Evolutionary conservation across 371 early-diverging fungal genomes (phyloP), one percentile per base, ranked within the genome.

Genomic region (Zopfochytrium polystomum): DNA sequence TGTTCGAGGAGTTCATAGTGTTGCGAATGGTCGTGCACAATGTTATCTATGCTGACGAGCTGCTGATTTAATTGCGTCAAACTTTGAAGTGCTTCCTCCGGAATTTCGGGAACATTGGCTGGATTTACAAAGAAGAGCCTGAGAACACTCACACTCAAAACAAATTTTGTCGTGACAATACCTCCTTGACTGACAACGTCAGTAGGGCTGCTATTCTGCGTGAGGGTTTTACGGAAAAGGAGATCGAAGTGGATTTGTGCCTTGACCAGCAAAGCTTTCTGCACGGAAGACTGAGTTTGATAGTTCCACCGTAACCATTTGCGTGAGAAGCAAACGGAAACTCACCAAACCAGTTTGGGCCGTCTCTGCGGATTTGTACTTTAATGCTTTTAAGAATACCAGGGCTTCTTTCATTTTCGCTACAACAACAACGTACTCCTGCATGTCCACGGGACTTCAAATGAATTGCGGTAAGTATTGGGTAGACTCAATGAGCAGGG

Each of bases 381-480:
- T 76, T 23, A 79, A 69, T 58, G 67, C 63, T 26, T 63, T 63
- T 50, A 88, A 69, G 61, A 75, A 79, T 5, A 70, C 67, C 46
- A 80, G 75, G n/a, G 86, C 85, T 25, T 82, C 78, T 55, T 81
- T 78, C 33, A 87, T 68, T 20, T 68, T 67, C 13, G 58, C 13
- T 1, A 67, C 65, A 45, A 60, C 49, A 23, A 30, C 48, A 20
- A 68, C 54, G 42, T 70, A 65, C 3, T 25, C 42, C 26, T 48
- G 49, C 5, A 68, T 46, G 46, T 55, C 61, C 0, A 52, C 60
- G n/a, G n/a, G n/a, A n/a, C n/a, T n/a, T n/a, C n/a, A n/a, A n/a
- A n/a, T n/a, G n/a, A n/a, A n/a, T n/a, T n/a, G n/a, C n/a, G n/a
- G n/a, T n/a, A n/a, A n/a, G n/a, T n/a, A n/a, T n/a, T n/a, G n/a